Evolutionary conservation across 345 rosid species (phyloP).

Genomic region (Eucalyptus victrix): DNA sequence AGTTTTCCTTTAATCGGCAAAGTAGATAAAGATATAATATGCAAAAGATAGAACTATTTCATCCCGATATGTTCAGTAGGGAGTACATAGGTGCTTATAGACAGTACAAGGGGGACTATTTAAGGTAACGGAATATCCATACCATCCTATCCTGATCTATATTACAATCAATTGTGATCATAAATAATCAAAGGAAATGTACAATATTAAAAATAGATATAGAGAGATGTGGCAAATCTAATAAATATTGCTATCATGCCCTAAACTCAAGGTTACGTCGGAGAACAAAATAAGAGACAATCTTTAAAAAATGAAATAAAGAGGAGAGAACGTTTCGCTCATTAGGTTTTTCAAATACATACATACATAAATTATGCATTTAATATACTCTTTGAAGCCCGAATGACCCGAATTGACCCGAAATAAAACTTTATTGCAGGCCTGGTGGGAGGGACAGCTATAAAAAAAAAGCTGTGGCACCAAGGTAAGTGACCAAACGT

Average conservation of each 20-base stretch:
- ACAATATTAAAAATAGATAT: not conserved
- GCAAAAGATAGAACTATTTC: not conserved
- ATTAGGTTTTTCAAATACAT: fast-evolving
- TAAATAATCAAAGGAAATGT: not conserved
- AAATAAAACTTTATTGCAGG: not conserved
- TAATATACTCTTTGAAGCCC: not conserved
- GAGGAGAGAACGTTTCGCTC: not conserved
- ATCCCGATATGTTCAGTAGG: not conserved
- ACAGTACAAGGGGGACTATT: not conserved
- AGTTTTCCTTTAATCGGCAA: not conserved
- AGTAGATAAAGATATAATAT: not conserved
- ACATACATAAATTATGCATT: not conserved
- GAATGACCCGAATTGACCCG: not conserved
- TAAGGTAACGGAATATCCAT: not conserved
- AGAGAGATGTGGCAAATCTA: not conserved
- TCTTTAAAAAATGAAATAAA: not conserved
- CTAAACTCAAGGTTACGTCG: not conserved
- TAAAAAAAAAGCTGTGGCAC: not conserved
- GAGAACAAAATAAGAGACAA: not conserved
- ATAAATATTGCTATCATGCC: not conserved
- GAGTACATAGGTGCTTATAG: not conserved
- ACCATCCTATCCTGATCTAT: not conserved
- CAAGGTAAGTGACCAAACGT: not conserved
- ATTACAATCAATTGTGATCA: not conserved
- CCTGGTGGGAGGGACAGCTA: not conserved